Base-by-base conservation (phyloP, 495 filamentous ascomycete species). In the Neurospora sp. region DNA sequence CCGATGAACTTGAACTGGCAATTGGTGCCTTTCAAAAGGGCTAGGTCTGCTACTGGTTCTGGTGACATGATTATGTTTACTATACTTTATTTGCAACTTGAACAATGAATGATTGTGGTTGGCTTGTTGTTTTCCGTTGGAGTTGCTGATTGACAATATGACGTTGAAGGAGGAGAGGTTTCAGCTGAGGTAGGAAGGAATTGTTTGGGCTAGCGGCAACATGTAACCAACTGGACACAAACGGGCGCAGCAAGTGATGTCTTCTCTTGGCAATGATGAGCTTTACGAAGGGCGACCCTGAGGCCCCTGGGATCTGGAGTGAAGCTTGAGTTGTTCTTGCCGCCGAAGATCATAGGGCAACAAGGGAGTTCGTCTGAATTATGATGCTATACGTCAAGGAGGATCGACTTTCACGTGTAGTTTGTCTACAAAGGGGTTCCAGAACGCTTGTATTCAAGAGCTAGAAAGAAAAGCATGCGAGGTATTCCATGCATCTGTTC, bases 1-100 rank as follows among this genome's bases (percentile, higher is more conserved):
- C 81, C 83, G 1, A 85, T 77, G 48, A 85, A 80, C 27, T 75
- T 75, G 74, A 80, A 83, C n/a, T 71, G 35, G 37, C 40, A 75
- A 31, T 72, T 40, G 12, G 70, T 23, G 27, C 41, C 42, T 27
- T 41, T 23, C 23, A 74, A 39, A 27, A 14, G 6, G 18, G 70
- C 44, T 48, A 74, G 42, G 42, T 74, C 46, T 48, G 73, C 37
- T 40, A 74, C 40, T 18, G 69, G 27, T 62, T 35, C 8, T 62
- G 27, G 27, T 35, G 54, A 62, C 54, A 62, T 62, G 27, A 62
- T 8, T 9, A 35, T 14, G 14, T 35, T 62, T 62, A 62, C 27
- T 18, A 12, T 18, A 9, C 4, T 16, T 62, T 2, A 6, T 62
- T 14, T 62, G 54, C 14, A 18, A 31, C 5, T 54, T 62, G 27